These are phyloP conservation scores for Malania oleifera DNA, from an alignment of 164 flowering plant genomes.

Conservation along the genomic window DNA sequence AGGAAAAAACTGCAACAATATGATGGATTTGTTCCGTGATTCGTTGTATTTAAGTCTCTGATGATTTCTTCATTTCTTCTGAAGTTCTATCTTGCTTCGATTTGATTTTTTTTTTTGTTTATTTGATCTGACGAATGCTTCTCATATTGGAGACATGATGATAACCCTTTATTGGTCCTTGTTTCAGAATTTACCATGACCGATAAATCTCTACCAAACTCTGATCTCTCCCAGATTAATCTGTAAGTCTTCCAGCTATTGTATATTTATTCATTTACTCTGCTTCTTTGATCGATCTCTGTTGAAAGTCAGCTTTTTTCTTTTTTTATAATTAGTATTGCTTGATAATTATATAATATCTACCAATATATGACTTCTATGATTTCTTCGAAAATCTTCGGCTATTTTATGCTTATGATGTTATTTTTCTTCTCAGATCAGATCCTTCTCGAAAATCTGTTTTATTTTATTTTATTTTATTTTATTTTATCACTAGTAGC, in stretches of 20 bases:
- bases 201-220: constrained; percentile 19
- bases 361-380: too few relatives aligned
- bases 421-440: too few relatives aligned
- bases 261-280: too few relatives aligned
- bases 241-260: too few relatives aligned
- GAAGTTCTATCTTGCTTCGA: too few relatives aligned
- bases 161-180: constrained; percentile 23
- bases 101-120: constrained; percentile 4
- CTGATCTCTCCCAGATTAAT: constrained; percentile 17
- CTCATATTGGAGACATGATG: constrained; percentile 22
- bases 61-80: constrained; percentile 16
- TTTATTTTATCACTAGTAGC: neutral
- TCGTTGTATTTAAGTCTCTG: constrained; percentile 38
- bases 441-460: too few relatives aligned
- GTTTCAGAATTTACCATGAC: constrained; percentile 26
- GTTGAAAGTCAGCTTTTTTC: neutral
- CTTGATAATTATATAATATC: too few relatives aligned
- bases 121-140: too few relatives aligned
- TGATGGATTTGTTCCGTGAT: constrained; percentile 20
- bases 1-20: constrained; percentile 32
- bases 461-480: neutral
- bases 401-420: too few relatives aligned
- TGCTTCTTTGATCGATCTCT: too few relatives aligned
- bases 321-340: too few relatives aligned
- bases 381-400: too few relatives aligned